Evolutionary conservation across 768 basidiomycete species (phyloP), one percentile per base, ranked within the genome.

Genomic region (Pholiota conissans): DNA sequence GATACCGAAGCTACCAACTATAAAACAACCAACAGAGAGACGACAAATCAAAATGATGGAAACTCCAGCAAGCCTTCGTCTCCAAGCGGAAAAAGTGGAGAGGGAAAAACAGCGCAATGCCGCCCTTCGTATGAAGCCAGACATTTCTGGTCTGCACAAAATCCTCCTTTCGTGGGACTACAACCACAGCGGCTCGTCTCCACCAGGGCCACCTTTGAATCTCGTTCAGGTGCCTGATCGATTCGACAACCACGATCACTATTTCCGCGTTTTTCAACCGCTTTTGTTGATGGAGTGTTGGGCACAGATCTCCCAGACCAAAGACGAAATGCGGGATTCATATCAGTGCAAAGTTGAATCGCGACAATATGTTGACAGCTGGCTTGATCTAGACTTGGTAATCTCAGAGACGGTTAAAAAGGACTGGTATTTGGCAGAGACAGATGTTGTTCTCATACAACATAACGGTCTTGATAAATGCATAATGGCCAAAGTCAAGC

Each of bases 241-340:
- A 10, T 98, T 98, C 70, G 56, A 64, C 1, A 80, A 83, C 50
- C 82, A 87, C 56, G 69, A 75, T 1, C 82, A 92, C 18, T 98
- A 96, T 70, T 80, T 82, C 39, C 74, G 74, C 22, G 78, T 89
- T 45, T 94, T 97, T 69, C 86, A 93, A 67, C 95, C 96, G 2
- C 79, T 98, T 14, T 74, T 98, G 26, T 73, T 95, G 18, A 75
- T 91, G 57, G 97, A 99, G 72, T 87, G 91, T 60, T 98, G 97
- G 95, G 84, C 89, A 27, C 93, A 96, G 67, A 81, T 96, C 22
- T 66, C 79, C 7, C 85, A 91, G 61, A 85, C 92, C 4, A 93
- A 91, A 67, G 87, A 90, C 50, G 86, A 89, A 55, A 60, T 57
- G 7, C 77, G 74, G 46, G 80, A 86, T 5, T 68, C 71, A 1